A percentile compares a stretch with the other conserved stretches of the same genome.
Evolutionary conservation across 805 yeast genomes (phyloP).

Genomic region (Nadsonia fulvescens): DNA sequence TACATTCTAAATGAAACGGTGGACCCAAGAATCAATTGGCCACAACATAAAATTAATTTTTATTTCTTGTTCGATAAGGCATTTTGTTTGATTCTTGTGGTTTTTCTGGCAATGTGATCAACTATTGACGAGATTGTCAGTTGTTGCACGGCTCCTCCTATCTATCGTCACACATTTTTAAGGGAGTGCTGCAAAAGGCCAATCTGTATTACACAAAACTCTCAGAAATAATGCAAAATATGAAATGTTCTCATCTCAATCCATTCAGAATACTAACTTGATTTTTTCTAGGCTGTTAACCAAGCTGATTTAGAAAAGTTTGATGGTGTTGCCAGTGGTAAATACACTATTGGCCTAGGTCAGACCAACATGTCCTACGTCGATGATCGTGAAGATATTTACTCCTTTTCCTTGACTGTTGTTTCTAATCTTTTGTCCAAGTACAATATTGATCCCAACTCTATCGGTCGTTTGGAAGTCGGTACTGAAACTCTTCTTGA

Average conservation of each 20-base stretch:
- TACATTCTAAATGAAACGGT: too few relatives aligned
- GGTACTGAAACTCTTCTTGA: conserved; percentile 96
- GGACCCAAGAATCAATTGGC: too few relatives aligned
- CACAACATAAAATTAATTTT: too few relatives aligned
- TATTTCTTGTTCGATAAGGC: too few relatives aligned
- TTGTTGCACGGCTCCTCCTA: too few relatives aligned
- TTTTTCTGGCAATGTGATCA: too few relatives aligned
- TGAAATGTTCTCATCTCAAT: conserved; percentile 1
- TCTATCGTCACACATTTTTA: too few relatives aligned
- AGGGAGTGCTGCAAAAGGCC: too few relatives aligned
- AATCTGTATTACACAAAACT: too few relatives aligned
- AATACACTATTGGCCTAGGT: conserved; percentile 96
- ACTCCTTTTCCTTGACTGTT: conserved; percentile 86
- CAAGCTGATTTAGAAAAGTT: conserved; percentile 73
- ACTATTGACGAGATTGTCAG: too few relatives aligned
- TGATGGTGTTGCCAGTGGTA: conserved; percentile 82
- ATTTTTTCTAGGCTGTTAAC: conserved; percentile 38
- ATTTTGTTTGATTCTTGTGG: too few relatives aligned
- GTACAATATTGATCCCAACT: conserved; percentile 62
- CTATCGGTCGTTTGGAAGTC: conserved; percentile 88
- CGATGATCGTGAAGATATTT: conserved; percentile 92
- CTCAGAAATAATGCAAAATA: too few relatives aligned
- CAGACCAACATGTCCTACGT: conserved; percentile 97
- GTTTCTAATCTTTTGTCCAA: conserved; percentile 57
- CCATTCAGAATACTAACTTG: conserved; percentile 1